These are phyloP conservation scores for Naganishia antarctica DNA, from an alignment of 768 basidiomycete species.

Conservation along the genomic window DNA sequence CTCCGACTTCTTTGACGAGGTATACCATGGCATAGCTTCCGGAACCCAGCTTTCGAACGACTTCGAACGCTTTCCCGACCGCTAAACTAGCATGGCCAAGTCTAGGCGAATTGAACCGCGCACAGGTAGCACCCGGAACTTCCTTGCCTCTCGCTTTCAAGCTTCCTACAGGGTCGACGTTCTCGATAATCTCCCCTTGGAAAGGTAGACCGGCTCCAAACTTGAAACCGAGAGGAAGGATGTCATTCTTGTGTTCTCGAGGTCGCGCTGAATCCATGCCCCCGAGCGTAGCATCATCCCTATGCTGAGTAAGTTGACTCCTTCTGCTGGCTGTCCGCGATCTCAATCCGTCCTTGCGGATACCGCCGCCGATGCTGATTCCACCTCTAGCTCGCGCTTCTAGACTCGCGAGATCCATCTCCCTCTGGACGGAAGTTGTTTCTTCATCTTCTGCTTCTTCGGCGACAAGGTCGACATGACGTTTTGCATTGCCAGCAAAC, in stretches of 20 bases:
- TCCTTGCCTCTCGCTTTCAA: conserved; percentile 17
- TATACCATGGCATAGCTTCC: conserved; percentile 94
- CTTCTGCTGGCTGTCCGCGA: conserved; percentile 10
- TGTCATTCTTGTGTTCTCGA: conserved; percentile 32
- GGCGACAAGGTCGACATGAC: conserved; percentile 10
- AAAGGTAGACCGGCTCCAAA: conserved; percentile 48
- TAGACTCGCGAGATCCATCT: background rate
- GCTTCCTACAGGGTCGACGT: conserved; percentile 39
- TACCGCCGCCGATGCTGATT: conserved; percentile 28
- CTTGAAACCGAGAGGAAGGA: conserved; percentile 39
- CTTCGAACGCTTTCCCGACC: conserved; percentile 57
- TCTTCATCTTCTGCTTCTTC: conserved; percentile 14
- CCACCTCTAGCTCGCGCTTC: conserved; percentile 12
- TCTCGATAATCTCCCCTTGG: conserved; percentile 42
- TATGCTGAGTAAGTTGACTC: background rate
- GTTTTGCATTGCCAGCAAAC: background rate
- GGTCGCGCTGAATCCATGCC: conserved; percentile 7
- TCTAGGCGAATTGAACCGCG: conserved; percentile 17
- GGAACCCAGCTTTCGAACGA: conserved; percentile 76
- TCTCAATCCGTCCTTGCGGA: background rate
- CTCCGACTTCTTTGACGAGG: conserved; percentile 57
- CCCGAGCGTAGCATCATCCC: background rate
- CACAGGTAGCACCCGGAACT: conserved; percentile 8
- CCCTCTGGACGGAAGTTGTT: background rate
- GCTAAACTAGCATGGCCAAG: conserved; percentile 12